Percentiles rank a stretch among this genome's conserved stretches.
phyloP scores from a whole-genome alignment of 345 rosid genomes.

The Eutrema heterophyllum region DNA sequence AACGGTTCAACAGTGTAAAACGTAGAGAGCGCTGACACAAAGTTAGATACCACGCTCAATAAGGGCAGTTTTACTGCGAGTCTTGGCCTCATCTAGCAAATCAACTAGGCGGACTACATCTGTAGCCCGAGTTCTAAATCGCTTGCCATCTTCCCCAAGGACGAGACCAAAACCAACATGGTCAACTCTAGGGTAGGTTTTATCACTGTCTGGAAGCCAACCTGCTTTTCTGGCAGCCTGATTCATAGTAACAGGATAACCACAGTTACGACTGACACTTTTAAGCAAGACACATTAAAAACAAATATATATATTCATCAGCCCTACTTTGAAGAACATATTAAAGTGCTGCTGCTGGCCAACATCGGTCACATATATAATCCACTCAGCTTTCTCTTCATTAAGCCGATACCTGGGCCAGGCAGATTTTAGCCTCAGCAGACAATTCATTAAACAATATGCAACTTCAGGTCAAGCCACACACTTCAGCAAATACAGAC shows the following conservation, averaged over 20 bases:
- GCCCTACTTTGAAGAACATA: conserved; percentile 82
- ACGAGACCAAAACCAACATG: conserved; percentile 98
- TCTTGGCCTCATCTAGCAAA: conserved; percentile 94
- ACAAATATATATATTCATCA: background rate
- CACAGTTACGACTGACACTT: conserved; percentile 7
- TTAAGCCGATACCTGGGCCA: conserved; percentile 78
- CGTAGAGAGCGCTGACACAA: background rate
- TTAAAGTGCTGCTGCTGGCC: conserved; percentile 95
- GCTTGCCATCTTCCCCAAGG: conserved; percentile 90
- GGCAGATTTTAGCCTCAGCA: conserved; percentile 3
- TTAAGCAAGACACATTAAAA: background rate
- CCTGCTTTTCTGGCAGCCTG: conserved; percentile 92
- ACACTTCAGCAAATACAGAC: conserved; percentile 4
- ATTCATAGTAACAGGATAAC: conserved; percentile 11
- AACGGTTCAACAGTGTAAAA: conserved; percentile 10
- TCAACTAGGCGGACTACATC: conserved; percentile 95
- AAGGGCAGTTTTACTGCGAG: conserved; percentile 69
- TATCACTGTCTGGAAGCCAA: conserved; percentile 69
- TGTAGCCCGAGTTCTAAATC: conserved; percentile 74
- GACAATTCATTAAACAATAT: background rate
- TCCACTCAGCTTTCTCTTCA: conserved; percentile 96
- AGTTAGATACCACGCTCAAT: conserved; percentile 64
- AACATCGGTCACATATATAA: conserved; percentile 91
- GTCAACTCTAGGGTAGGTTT: conserved; percentile 54
- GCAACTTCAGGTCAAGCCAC: conserved; percentile 1